Percentiles rank a stretch among this genome's conserved stretches.
Conservation (phyloP, 2,329 filamentous ascomycete genomes). For the Alternaria triticimaculans region DNA sequence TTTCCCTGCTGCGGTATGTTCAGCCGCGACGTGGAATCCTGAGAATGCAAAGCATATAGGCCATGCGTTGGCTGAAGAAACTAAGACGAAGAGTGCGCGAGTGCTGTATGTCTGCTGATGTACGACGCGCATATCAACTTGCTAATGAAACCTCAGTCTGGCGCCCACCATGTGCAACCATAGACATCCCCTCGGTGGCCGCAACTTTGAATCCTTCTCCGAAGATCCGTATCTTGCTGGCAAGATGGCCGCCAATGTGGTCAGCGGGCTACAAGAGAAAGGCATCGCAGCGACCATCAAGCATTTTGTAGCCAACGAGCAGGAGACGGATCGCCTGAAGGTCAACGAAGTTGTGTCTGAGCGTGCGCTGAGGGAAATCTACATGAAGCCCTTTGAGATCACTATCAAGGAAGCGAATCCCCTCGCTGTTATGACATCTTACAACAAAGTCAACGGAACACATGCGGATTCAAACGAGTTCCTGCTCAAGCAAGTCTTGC, state of each 20-base stretch:
- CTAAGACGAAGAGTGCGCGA: slow-evolving; percentile 73
- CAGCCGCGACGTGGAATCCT: slow-evolving; percentile 74
- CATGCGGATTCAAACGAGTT: slow-evolving; percentile 71
- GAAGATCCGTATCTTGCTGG: slow-evolving; percentile 74
- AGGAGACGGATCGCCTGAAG: slow-evolving; percentile 73
- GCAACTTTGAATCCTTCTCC: slow-evolving; percentile 78
- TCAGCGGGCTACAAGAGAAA: slow-evolving; percentile 67
- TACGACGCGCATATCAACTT: no score
- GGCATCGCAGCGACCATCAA: slow-evolving; percentile 76
- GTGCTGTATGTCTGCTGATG: slow-evolving; percentile 57
- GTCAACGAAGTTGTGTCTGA: slow-evolving; percentile 57
- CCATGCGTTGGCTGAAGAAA: slow-evolving; percentile 73
- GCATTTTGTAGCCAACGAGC: slow-evolving; percentile 72
- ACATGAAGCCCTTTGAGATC: slow-evolving; percentile 68
- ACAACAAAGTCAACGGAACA: slow-evolving; percentile 75
- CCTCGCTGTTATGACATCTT: slow-evolving; percentile 74
- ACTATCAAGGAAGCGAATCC: slow-evolving; percentile 73
- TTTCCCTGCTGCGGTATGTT: slow-evolving; percentile 75
- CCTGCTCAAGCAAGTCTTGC: slow-evolving; percentile 70
- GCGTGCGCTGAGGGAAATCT: slow-evolving; percentile 66
- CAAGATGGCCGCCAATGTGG: slow-evolving; percentile 67
- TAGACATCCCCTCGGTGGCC: slow-evolving; percentile 77
- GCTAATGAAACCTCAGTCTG: slow-evolving; percentile 50
- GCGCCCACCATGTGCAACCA: slow-evolving; percentile 83
- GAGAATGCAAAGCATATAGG: slow-evolving; percentile 62